Evolutionary conservation across 352 stramenopile genomes (phyloP), one percentile per base, ranked within the genome.

Genomic region (Pythium coloratum): DNA sequence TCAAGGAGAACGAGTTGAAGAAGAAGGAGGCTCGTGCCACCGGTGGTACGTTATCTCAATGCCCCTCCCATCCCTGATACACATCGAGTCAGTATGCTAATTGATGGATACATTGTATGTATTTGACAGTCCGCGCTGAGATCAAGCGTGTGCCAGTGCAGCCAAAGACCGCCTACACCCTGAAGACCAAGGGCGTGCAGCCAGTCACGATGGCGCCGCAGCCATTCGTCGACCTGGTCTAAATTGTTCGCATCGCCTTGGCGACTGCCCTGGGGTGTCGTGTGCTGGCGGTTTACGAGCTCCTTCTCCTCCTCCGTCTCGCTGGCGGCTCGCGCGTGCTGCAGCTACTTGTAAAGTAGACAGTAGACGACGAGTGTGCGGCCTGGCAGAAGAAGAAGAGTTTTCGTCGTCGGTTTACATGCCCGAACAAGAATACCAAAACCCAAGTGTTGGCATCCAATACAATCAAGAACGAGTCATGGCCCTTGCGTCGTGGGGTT

Each of bases 161-260:
- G 81, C 97, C 97, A 34, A 99, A 99, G 92, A 88, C 78, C 40
- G 96, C 80, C 67, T 99, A 99, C 84, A 98, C 97, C 67, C 77
- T 99, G 62, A 92, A 94, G 71, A 83, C 84, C 64, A 94, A 97
- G 73, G 94, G 93, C 68, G 79, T 71, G 59, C 76, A 85, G 67
- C 85, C 97, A 58, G 97, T 98, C 69, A 99, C 97, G 68, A 99
- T 99, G 82, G 97, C 98, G 67, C 95, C 97, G 59, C 86, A 99
- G 76, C 96, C 97, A 73, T 99, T 99, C 89, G 97, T 98, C 82
- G 97, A 99, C 90, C 90, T 99, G 66, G 93, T 99, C 76, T 99
- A 99, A 99, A 68, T 58, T 36, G 40, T 65, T 44, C 30, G 14
- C 42, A 57, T 69, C 33, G 32, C 51, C 34, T 49, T 55, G 54